Evolutionary conservation across 2,329 filamentous ascomycete genomes (phyloP).

Genomic region (Neophaeococcomyces aloes): DNA sequence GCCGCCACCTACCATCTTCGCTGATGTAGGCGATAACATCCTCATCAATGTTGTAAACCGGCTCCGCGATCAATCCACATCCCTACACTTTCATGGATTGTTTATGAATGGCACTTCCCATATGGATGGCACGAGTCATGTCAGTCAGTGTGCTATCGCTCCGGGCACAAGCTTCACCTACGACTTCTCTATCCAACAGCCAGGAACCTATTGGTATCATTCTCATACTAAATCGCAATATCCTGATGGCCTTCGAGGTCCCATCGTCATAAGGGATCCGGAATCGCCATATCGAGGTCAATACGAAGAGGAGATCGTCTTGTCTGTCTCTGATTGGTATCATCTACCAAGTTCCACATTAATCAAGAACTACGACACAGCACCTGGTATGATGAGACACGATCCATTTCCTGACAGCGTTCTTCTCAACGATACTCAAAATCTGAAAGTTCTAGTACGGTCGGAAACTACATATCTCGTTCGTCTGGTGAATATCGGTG

Average conservation of each 20-base stretch:
- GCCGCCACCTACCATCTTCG: conserved; percentile 53
- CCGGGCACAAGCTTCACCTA: conserved; percentile 58
- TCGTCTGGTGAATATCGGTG: conserved; percentile 61
- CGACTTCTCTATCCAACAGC: conserved; percentile 56
- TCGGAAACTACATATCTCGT: conserved; percentile 63
- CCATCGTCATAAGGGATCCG: conserved; percentile 55
- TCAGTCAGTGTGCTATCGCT: conserved; percentile 57
- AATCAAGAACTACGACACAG: too few species aligned
- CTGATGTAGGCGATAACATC: conserved; percentile 28
- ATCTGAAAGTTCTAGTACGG: conserved; percentile 48
- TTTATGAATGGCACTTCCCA: conserved; percentile 56
- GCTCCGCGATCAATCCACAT: conserved; percentile 29
- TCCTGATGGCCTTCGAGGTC: conserved; percentile 56
- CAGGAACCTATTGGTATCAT: conserved; percentile 73
- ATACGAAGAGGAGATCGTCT: conserved; percentile 52
- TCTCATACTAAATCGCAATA: conserved; percentile 59
- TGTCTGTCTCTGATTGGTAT: conserved; percentile 64
- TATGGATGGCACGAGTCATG: conserved; percentile 60
- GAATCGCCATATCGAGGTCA: conserved; percentile 45
- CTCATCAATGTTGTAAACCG: conserved; percentile 31
- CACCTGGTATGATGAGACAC: conserved; percentile 41
- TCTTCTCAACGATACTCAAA: conserved; percentile 60
- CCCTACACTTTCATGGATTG: conserved; percentile 56
- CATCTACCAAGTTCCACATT: too few species aligned
- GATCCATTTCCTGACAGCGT: conserved; percentile 58